These are phyloP conservation scores for Acrasis kona DNA, from an alignment of 78 protist species.

Conservation along the genomic window DNA sequence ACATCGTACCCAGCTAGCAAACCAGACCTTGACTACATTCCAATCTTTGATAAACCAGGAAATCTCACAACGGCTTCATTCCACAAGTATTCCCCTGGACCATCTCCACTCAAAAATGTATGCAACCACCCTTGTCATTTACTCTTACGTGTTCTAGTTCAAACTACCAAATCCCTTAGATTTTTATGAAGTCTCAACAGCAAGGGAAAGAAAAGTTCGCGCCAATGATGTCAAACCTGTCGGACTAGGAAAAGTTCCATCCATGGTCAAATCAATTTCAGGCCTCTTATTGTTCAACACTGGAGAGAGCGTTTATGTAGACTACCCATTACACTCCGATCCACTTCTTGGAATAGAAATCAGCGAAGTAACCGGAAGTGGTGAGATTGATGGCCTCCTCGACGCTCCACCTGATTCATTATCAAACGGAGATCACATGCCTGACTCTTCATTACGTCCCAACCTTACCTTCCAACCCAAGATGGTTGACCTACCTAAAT, in stretches of 20 bases:
- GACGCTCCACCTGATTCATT: not conserved
- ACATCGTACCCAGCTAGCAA: not conserved
- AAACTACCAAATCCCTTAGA: not conserved
- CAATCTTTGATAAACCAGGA: not conserved
- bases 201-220: not conserved
- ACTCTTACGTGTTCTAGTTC: too few species aligned
- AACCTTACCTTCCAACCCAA: not conserved
- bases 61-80: too few species aligned
- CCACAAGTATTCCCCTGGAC: too few species aligned
- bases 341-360: not conserved
- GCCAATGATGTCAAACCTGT: too few species aligned
- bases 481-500: not conserved
- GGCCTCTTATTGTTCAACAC: slow-evolving; percentile 20
- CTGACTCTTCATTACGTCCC: not conserved
- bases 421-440: not conserved
- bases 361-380: not conserved
- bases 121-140: too few species aligned
- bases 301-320: slow-evolving; percentile 18
- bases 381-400: not conserved
- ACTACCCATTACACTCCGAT: not conserved
- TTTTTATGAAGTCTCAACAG: not conserved
- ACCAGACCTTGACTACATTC: not conserved
- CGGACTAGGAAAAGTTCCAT: slow-evolving; percentile 21
- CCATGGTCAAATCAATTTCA: not conserved
- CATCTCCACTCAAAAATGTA: not conserved